Evolutionary conservation across 164 flowering plant genomes (phyloP), one percentile per base, ranked within the genome.

Genomic region (Santalum album): DNA sequence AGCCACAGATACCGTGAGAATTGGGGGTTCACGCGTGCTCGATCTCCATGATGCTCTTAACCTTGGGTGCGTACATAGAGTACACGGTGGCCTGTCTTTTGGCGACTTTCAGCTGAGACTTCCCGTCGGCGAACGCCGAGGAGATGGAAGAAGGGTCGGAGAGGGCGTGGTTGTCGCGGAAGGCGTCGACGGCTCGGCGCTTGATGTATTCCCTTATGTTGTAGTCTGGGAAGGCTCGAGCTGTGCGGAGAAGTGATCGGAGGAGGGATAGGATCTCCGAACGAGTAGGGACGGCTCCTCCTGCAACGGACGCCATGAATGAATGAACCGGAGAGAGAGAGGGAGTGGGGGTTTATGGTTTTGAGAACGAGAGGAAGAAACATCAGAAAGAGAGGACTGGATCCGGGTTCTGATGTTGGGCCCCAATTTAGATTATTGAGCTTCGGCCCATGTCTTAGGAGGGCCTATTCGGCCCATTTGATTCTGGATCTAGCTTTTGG

Each of bases 121-220:
- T 73, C 0, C 83, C 97, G 27, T 84, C 77, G 19, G 67, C 16
- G 55, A 65, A 82, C n/a, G 75, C 90, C 22, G 81, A 60, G 36
- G 83, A 61, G 47, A 77, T 34, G 6, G 70, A 7, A 0, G 72
- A 53, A 1, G 78, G 72, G 45, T 83, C 86, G 19, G 82, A 57
- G 18, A 83, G 68, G 36, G 48, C 16, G 22, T 59, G 57, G 61
- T 77, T 79, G 6, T 56, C 53, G 50, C 82, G 83, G 61, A 87
- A 87, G 22, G 71, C 86, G 63, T 87, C 90, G 50, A 71, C 45
- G 9, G 90, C 64, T 2, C 94, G 77, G 26, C 83, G 78, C 59
- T 70, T 87, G 7, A 77, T 60, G 72, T 90, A 87, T 61, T 90
- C 94, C 40, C 90, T 65, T 46, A 87, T 56, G 75, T 90, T 90